phyloP scores from a whole-genome alignment of 164 flowering plant species.

The Liquidambar formosana region DNA sequence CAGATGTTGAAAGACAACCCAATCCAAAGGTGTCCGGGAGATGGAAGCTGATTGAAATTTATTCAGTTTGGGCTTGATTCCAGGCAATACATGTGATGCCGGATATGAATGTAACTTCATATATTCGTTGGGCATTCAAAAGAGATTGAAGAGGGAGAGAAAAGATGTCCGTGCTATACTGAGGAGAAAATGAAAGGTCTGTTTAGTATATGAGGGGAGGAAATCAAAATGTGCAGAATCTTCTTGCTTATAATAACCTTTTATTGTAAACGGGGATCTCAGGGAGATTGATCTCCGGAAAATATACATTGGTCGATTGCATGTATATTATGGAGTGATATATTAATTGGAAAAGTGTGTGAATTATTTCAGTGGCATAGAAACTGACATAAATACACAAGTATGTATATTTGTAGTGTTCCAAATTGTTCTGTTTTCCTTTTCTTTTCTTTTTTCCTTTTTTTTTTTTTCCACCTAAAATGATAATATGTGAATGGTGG shows the following conservation, averaged over 20 bases:
- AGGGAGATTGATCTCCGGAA: not conserved
- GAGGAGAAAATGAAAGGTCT: not conserved
- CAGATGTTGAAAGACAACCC: slow-evolving; percentile 47
- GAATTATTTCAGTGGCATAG: not conserved
- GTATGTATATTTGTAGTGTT: no score
- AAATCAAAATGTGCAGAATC: not conserved
- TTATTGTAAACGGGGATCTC: not conserved
- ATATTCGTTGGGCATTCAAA: not conserved
- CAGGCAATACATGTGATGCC: no score
- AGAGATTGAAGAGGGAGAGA: not conserved
- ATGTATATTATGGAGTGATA: not conserved
- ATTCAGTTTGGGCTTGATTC: not conserved
- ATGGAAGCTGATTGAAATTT: slow-evolving; percentile 4
- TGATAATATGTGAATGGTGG: no score
- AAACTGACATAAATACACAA: no score
- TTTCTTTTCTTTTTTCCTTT: no score
- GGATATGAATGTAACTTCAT: no score
- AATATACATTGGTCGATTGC: not conserved
- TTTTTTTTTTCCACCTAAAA: no score
- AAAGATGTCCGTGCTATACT: not conserved
- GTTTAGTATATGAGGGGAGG: no score
- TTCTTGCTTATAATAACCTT: not conserved
- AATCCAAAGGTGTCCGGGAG: slow-evolving; percentile 5
- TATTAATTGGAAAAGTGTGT: not conserved
- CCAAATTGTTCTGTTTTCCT: no score